Evolutionary conservation across 208 protist genomes (phyloP), one percentile per base, ranked within the genome.

Genomic region (Acanthamoeba divionensis): DNA sequence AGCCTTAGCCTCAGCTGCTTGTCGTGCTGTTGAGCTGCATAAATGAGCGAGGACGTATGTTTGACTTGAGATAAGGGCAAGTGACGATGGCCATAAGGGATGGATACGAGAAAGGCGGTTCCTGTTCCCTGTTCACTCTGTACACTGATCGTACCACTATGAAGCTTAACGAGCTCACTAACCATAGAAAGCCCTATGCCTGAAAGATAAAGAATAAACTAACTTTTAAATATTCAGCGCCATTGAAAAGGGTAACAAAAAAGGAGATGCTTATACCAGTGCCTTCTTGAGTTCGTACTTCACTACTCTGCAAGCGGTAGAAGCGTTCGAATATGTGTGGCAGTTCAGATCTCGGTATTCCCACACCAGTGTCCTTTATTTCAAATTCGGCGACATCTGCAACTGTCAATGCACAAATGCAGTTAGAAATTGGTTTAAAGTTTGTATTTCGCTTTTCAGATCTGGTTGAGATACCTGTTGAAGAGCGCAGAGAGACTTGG

Each of bases 91-190:
- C 55, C 55, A 4, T 31, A 63, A 6, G 55, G 55, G 4, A 63
- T 29, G 24, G n/a, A 24, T 24, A 63, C 55, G 0, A 63, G 2
- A 29, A 63, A 63, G 55, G 55, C 5, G 2, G 55, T 63, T 24
- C 55, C 55, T 29, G 1, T 33, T n/a, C 65, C 31, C 3, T 12
- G n/a, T 54, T 82, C 24, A 6, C 65, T 75, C 1, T 75, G 29
- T 21, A 93, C 66, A 4, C 29, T 44, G 9, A 93, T 63, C 0
- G 15, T 60, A n/a, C 91, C 91, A n/a, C 38, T 24, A 47, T 93
- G 91, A 7, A 93, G 91, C 7, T 91, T 55, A 12, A 93, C 91
- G 66, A 93, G 80, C 15, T 93, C 91, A 10, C 83, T 80, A 10
- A 93, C 91, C 31, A 93, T 66, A 21, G 80, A 45, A 9, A 93